Conservation (phyloP, 2,329 filamentous ascomycete genomes). For the Didymella segeticola region DNA sequence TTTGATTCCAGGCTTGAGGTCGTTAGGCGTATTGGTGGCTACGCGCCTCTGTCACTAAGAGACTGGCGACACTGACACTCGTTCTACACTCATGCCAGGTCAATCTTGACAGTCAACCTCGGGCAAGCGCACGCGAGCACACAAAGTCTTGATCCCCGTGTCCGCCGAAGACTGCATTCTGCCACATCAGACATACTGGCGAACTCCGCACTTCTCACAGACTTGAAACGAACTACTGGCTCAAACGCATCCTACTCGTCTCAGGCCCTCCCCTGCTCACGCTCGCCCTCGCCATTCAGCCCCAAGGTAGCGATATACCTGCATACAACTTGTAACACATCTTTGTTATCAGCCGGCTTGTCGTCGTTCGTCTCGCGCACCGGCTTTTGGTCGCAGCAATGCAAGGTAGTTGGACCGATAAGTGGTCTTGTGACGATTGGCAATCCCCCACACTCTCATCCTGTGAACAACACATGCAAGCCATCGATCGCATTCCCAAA, state of each 20-base stretch:
- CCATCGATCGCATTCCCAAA: slow-evolving; percentile 13
- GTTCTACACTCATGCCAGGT: slow-evolving; percentile 7
- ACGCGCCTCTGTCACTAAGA: slow-evolving; percentile 3
- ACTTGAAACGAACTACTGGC: slow-evolving; percentile 20
- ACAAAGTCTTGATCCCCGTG: neutral
- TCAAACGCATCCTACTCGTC: slow-evolving; percentile 19
- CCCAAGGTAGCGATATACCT: slow-evolving; percentile 10
- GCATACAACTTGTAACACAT: slow-evolving; percentile 10
- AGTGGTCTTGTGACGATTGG: slow-evolving; percentile 14
- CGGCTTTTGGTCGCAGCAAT: slow-evolving; percentile 4
- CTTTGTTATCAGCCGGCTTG: slow-evolving; percentile 12
- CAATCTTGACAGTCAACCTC: neutral
- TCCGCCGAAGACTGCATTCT: slow-evolving; percentile 1
- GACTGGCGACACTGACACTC: slow-evolving; percentile 1
- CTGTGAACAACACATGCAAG: slow-evolving; percentile 13
- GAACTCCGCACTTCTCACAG: slow-evolving; percentile 20
- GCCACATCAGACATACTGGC: slow-evolving; percentile 3
- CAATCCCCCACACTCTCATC: slow-evolving; percentile 16
- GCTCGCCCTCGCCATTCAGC: slow-evolving; percentile 5
- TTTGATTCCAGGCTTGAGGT: neutral
- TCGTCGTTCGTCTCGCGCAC: slow-evolving; percentile 4
- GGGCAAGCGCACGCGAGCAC: slow-evolving; percentile 11
- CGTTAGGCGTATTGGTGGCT: too few relatives aligned
- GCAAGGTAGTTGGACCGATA: slow-evolving; percentile 18
- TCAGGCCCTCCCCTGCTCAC: slow-evolving; percentile 8